Percentiles rank a stretch among this genome's conserved stretches.
Conservation (phyloP, 208 protist species). For the Acanthamoeba healyi region DNA sequence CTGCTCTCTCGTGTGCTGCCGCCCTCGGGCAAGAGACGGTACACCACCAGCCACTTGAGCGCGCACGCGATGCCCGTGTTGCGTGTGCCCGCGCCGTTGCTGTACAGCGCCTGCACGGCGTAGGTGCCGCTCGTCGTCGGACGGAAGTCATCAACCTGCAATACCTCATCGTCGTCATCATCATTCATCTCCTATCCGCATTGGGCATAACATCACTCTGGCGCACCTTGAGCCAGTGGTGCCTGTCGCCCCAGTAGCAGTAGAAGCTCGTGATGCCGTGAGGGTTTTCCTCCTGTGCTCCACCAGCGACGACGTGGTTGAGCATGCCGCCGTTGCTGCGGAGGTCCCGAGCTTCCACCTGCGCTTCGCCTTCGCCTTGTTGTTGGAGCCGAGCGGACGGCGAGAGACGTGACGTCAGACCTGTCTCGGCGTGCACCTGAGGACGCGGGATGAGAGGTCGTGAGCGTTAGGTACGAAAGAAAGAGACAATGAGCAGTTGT, state of each 20-base stretch:
- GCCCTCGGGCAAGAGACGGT: neutral
- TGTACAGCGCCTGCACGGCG: slow-evolving; percentile 33
- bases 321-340: neutral
- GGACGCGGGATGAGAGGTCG: neutral
- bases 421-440: neutral
- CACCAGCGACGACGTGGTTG: neutral
- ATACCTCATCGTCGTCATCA: neutral
- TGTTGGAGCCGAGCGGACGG: neutral
- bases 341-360: neutral
- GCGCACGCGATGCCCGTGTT: slow-evolving; percentile 4
- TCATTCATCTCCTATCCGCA: too few relatives aligned
- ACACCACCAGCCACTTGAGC: slow-evolving; percentile 21
- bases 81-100: neutral
- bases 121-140: neutral
- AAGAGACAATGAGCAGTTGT: too few relatives aligned
- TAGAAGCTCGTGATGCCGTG: neutral
- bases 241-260: slow-evolving; percentile 2
- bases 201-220: neutral
- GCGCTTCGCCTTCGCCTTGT: neutral
- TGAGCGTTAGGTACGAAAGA: too few relatives aligned
- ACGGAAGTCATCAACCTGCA: neutral
- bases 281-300: neutral
- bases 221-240: neutral
- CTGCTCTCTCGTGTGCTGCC: neutral
- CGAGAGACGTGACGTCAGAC: neutral